These are phyloP conservation scores for Theileria parva DNA, from an alignment of 169 alveolate species.

Conservation along the genomic window DNA sequence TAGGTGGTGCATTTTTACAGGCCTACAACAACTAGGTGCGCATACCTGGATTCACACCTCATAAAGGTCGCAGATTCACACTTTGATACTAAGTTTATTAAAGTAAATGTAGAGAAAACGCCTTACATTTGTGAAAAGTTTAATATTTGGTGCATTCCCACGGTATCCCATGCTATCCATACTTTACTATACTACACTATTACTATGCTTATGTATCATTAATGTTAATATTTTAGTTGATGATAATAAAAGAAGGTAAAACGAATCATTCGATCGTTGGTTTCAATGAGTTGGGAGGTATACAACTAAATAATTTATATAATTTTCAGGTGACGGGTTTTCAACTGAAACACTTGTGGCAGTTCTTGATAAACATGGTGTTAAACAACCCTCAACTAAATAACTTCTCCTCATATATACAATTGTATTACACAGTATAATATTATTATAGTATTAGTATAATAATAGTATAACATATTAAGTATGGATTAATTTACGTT, in stretches of 20 bases:
- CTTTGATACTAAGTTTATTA: slow-evolving; percentile 70
- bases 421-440: neutral
- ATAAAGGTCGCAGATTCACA: slow-evolving; percentile 60
- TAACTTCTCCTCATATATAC: neutral
- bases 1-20: slow-evolving; percentile 77
- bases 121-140: slow-evolving; percentile 78
- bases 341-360: slow-evolving; percentile 26
- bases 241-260: slow-evolving; percentile 72
- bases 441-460: neutral
- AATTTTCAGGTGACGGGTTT: slow-evolving; percentile 59
- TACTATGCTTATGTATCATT: neutral
- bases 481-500: slow-evolving; percentile 41
- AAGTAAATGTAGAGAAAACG: slow-evolving; percentile 73
- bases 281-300: slow-evolving; percentile 79
- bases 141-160: slow-evolving; percentile 80
- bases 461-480: neutral
- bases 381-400: slow-evolving; percentile 13
- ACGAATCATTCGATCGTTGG: slow-evolving; percentile 77
- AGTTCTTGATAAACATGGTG: slow-evolving; percentile 52
- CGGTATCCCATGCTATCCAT: slow-evolving; percentile 48
- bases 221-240: slow-evolving; percentile 26
- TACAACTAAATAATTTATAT: slow-evolving; percentile 1
- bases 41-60: slow-evolving; percentile 69
- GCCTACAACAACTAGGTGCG: slow-evolving; percentile 76
- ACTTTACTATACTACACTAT: neutral